phyloP scores from a whole-genome alignment of 73 alveolate genomes.

The Tetrahymena malaccensis region DNA sequence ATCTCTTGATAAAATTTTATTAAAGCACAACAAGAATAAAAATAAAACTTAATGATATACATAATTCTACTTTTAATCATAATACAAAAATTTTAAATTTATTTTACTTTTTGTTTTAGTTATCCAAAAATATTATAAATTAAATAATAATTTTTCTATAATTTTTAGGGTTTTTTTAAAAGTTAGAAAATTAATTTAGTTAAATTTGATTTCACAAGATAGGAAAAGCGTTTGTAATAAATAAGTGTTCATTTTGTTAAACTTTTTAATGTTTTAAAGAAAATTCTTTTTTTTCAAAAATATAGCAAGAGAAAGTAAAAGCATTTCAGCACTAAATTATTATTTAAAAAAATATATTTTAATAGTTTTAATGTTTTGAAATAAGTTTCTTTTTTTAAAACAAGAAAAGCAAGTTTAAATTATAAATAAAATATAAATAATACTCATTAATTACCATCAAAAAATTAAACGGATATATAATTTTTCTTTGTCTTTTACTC shows the following conservation, averaged over 20 bases:
- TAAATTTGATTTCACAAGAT: too few species aligned
- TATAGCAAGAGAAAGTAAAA: too few species aligned
- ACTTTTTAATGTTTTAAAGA: too few species aligned
- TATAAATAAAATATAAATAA: neutral
- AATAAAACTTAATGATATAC: neutral
- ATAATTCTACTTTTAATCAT: too few species aligned
- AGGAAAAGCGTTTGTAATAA: too few species aligned
- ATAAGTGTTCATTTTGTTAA: too few species aligned
- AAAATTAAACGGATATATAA: neutral
- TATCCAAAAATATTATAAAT: neutral
- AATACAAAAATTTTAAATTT: neutral
- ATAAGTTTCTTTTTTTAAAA: neutral
- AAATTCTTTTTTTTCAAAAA: too few species aligned
- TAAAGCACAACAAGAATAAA: neutral
- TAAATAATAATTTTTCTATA: neutral
- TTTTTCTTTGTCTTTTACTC: neutral
- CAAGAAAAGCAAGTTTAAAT: neutral
- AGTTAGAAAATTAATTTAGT: too few species aligned
- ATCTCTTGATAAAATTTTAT: neutral
- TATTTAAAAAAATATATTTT: too few species aligned
- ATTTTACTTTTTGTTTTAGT: neutral
- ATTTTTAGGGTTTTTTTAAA: neutral
- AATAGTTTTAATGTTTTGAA: too few species aligned
- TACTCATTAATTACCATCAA: neutral
- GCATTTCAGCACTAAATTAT: too few species aligned